Base-by-base conservation (phyloP, 805 yeast species). In the Candida orba region DNA sequence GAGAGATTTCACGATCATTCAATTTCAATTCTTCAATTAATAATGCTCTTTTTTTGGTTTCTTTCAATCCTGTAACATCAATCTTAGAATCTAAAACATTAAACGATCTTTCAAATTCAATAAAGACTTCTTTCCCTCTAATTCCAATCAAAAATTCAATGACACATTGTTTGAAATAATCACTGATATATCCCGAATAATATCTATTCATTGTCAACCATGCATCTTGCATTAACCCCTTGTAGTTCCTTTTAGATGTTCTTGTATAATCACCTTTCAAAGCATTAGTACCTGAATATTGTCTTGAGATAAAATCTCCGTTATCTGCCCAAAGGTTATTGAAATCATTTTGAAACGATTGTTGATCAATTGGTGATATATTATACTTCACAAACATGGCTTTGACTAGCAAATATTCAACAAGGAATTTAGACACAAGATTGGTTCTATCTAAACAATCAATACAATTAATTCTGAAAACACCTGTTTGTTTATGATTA, bases 401-500 rank as follows among this genome's bases (percentile, higher is more conserved):
- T 10, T 43, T 42, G 6, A 63, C 44, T 5, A 64, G 52, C 8
- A 54, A 34, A 18, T 51, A 36, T 34, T 55, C 56, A n/a, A 69
- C 63, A 22, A 68, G 42, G 36, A 59, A 61, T 35, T 69, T 78
- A 46, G 72, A 74, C 1, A 69, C 69, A 23, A 71, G 62, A 46
- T 80, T 80, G 2, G 85, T 80, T 42, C 85, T 59, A 55, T 80
- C 86, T 45, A 80, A 64, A 56, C 85, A 80, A 46, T 71, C 86
- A 48, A 80, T 71, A 54, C 85, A 79, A 53, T 79, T 80, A 20
- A 76, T 66, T 43, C 86, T 54, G 45, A 79, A 73, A 1, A 78
- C 68, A 4, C 85, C 85, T 24, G 58, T 64, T 56, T 79, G 85
- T 8, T 63, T 52, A 8, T 44, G 43, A 13, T 43, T 43, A 10